Evolutionary conservation across 306 rosid species (phyloP), one percentile per base, ranked within the genome.

Genomic region (Gillenia trifoliata): DNA sequence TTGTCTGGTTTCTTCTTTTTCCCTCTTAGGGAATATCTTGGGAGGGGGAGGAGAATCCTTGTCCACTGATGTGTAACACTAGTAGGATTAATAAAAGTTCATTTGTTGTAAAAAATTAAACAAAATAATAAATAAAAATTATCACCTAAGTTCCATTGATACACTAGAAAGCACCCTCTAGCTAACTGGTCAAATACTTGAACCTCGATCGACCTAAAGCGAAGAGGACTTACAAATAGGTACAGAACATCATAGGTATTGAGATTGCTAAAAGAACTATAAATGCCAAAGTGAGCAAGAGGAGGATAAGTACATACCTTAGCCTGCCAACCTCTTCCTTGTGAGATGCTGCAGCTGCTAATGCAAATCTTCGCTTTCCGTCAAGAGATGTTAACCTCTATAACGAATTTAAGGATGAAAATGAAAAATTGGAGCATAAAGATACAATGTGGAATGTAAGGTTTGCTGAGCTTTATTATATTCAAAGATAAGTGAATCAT

Each of bases 301-400:
- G 72, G 64, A 80, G 30, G 68, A 71, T 16, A 76, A 72, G 73
- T 75, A n/a, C n/a, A 70, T 67, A 94, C 99, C 97, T 92, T 76
- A 94, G 84, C 83, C 96, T 86, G 50, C 92, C 92, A 81, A 94
- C 89, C 86, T 92, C 99, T 89, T 92, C 97, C 87, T 91, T 88
- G 86, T 92, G 96, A 76, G 97, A 94, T 62, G 29, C 86, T 57
- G 92, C 99, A 83, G 99, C 97, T 81, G 97, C 97, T 80, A 94
- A 84, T 64, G 96, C 99, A 85, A 92, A 94, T 80, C 96, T 94
- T 76, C 93, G 86, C 77, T 94, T 92, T 67, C 96, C 96, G 84
- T 94, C 99, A 79, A 94, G 87, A 78, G 99, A 96, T 36, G 97
- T 92, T 87, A 94, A 79, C 85, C 99, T 90, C 99, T 94, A 81